A percentile compares a stretch with the other conserved stretches of the same genome.
These are phyloP conservation scores for Ophiocordyceps robertsii DNA, from an alignment of 2,329 filamentous ascomycete genomes.

Conservation along the genomic window DNA sequence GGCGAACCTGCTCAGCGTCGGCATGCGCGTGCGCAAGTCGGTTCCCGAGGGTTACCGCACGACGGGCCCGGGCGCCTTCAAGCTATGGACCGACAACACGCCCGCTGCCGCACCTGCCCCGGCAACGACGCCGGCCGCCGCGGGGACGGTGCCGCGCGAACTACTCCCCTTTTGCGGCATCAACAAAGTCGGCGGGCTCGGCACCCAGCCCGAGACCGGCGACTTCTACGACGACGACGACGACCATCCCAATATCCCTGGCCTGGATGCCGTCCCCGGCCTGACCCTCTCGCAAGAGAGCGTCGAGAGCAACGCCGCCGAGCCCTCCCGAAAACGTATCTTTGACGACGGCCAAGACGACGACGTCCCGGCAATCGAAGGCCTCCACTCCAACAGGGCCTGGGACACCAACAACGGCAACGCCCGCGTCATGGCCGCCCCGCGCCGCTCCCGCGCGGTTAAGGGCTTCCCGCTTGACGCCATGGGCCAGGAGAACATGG, in stretches of 20 bases:
- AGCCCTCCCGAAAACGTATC: slow-evolving; percentile 31
- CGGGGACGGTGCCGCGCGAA: slow-evolving; percentile 35
- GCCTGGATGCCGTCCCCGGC: slow-evolving; percentile 28
- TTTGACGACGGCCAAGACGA: slow-evolving; percentile 29
- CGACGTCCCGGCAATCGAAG: slow-evolving; percentile 6
- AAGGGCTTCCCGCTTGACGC: slow-evolving; percentile 8
- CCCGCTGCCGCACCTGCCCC: background rate
- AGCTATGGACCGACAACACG: slow-evolving; percentile 32
- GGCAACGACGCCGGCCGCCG: slow-evolving; percentile 3
- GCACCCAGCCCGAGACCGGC: slow-evolving; percentile 38
- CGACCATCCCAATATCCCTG: slow-evolving; percentile 10
- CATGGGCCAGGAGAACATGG: slow-evolving; percentile 33
- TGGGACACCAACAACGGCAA: slow-evolving; percentile 24
- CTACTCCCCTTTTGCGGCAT: slow-evolving; percentile 72
- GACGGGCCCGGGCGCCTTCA: slow-evolving; percentile 31
- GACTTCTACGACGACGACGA: slow-evolving; percentile 12
- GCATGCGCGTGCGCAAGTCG: slow-evolving; percentile 88
- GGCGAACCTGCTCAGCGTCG: slow-evolving; percentile 75
- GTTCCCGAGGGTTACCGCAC: slow-evolving; percentile 93
- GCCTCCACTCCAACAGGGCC: slow-evolving; percentile 7
- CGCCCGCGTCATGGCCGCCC: slow-evolving; percentile 34
- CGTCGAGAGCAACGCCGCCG: slow-evolving; percentile 21
- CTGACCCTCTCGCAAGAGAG: slow-evolving; percentile 44
- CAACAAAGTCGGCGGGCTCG: slow-evolving; percentile 58
- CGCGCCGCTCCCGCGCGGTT: slow-evolving; percentile 18